These are phyloP conservation scores for Babesia gibsoni DNA, from an alignment of 169 alveolate genomes.

Conservation along the genomic window DNA sequence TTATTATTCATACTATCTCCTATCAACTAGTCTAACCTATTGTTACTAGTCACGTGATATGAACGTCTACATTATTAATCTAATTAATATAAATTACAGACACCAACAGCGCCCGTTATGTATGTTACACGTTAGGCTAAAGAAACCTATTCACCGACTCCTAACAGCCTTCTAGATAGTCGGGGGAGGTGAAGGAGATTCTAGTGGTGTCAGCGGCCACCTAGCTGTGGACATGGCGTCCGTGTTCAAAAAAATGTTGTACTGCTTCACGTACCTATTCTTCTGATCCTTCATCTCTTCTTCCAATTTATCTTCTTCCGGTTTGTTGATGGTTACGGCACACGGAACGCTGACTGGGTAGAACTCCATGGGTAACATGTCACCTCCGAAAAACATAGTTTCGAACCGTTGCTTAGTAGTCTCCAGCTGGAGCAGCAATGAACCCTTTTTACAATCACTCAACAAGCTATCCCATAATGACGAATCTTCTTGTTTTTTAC, in stretches of 20 bases:
- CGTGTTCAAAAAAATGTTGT: constrained; percentile 34
- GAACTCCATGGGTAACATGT: constrained; percentile 35
- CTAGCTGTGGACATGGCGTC: neutral
- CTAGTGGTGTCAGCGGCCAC: constrained; percentile 1
- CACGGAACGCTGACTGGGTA: constrained; percentile 48
- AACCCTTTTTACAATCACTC: constrained; percentile 25
- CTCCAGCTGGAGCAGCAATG: constrained; percentile 11
- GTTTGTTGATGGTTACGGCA: neutral
- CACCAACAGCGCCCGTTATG: no score
- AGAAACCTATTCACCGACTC: no score
- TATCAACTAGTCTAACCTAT: no score
- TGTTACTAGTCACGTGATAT: no score
- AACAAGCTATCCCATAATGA: constrained; percentile 1
- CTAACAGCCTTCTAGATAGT: no score
- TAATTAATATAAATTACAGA: no score
- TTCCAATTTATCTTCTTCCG: neutral
- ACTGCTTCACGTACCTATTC: constrained; percentile 5
- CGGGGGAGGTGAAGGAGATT: no score
- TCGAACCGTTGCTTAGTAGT: constrained; percentile 48
- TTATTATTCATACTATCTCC: no score
- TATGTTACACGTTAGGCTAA: no score
- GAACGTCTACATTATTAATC: no score
- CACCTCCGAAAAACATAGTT: constrained; percentile 59
- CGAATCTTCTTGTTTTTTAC: neutral
- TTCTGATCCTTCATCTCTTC: constrained; percentile 2